Base-by-base conservation (phyloP, 1,284 basidiomycete species). In the Moesziomyces sp. region DNA sequence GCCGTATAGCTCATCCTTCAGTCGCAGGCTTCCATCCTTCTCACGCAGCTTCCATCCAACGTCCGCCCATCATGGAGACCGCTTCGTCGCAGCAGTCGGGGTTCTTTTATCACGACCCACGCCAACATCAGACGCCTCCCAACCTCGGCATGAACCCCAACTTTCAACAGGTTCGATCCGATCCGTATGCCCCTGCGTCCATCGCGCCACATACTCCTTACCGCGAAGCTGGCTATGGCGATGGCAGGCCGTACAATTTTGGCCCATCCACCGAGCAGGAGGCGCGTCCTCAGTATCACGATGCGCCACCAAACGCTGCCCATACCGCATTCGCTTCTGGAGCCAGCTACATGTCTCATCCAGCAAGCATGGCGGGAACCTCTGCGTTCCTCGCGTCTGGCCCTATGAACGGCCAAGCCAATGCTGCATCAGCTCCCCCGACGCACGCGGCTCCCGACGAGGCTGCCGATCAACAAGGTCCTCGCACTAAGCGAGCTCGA, bases 41-140 rank as follows among this genome's bases (percentile, higher is more conserved):
- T 30, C 26, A 23, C 46, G 47, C 47, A 19, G 8, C 46, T 8
- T 13, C 13, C 50, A 49, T 23, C 7, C 46, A 54, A 10, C 19
- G 26, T 19, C 44, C 30, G n/a, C 45, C 28, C 52, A 63, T 35
- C 28, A 69, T 69, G 66, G 59, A 69, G 46, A 62, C 66, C 44
- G 59, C 66, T 30, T 33, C 60, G 21, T 48, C 66, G 10, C 56
- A 58, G 42, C 59, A 62, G 33, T 55, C 58, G n/a, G 50, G 49
- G 33, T 52, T 69, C 52, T 63, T 69, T 46, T 69, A 69, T 40
- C 59, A 69, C 52, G 59, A 69, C 24, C 66, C 59, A 33, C 66
- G 66, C 9, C 66, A 63, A 43, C 8, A 44, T n/a, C 65, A 68
- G 45, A 18, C 51, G 13, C 48, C 56, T 9, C 16, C 59, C 1